phyloP scores from a whole-genome alignment of 148 eudicot genomes.

The Pharnaceum exiguum region DNA sequence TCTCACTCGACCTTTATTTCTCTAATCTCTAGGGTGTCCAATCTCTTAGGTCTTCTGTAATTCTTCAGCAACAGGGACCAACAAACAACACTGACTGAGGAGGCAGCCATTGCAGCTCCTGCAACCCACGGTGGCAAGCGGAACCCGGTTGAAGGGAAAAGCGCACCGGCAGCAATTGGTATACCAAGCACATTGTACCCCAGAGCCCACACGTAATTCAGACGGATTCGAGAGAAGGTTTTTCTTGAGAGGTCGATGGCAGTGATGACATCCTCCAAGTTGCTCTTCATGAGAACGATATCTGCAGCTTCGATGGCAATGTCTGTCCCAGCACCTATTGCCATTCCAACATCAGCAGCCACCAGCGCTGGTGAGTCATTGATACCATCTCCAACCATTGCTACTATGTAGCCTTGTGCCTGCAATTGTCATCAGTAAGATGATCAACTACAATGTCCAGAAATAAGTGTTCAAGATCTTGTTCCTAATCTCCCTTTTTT shows the following conservation, averaged over 20 bases:
- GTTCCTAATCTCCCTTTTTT: too few species aligned
- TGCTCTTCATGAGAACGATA: conserved; percentile 82
- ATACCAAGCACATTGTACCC: conserved; percentile 83
- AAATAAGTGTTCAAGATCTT: background rate
- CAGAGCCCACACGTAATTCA: conserved; percentile 90
- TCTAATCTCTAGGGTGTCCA: conserved; percentile 46
- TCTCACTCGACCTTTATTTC: conserved; percentile 48
- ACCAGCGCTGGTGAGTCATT: conserved; percentile 96
- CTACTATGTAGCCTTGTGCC: conserved; percentile 73
- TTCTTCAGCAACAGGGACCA: conserved; percentile 84
- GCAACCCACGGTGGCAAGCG: conserved; percentile 96
- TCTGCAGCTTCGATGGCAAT: conserved; percentile 99
- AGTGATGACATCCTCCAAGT: conserved; percentile 82
- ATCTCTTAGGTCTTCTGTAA: conserved; percentile 64
- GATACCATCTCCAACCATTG: conserved; percentile 98
- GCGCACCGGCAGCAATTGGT: conserved; percentile 82
- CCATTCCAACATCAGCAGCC: conserved; percentile 97
- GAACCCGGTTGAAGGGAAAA: conserved; percentile 68
- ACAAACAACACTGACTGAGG: conserved; percentile 95
- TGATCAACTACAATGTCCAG: background rate
- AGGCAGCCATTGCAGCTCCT: conserved; percentile 99
- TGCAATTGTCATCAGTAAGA: conserved; percentile 17
- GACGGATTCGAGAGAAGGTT: conserved; percentile 74
- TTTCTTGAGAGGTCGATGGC: conserved; percentile 93
- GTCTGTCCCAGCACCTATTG: conserved; percentile 97